Conservation (phyloP, 495 filamentous ascomycete species). For the Clavariopsis aquatica region DNA sequence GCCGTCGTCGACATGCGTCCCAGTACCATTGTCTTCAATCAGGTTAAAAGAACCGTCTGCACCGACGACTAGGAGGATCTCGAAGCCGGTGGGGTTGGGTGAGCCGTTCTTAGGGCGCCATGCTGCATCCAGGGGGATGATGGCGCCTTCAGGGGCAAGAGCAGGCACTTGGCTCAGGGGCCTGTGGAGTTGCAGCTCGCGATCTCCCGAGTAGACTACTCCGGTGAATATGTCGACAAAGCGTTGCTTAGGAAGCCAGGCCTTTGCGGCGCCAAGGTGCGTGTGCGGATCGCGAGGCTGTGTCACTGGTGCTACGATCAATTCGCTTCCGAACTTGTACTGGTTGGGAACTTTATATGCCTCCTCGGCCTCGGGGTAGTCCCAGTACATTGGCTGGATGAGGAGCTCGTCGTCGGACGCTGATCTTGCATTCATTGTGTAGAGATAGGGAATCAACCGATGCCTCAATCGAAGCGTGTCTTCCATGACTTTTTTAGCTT, state of each 20-base stretch:
- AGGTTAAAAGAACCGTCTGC: constrained; percentile 52
- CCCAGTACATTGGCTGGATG: constrained; percentile 63
- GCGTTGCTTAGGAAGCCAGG: constrained; percentile 55
- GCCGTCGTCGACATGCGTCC: constrained; percentile 32
- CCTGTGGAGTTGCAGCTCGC: constrained; percentile 52
- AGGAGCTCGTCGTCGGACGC: constrained; percentile 51
- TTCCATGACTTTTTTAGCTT: constrained; percentile 49
- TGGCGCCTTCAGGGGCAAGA: constrained; percentile 56
- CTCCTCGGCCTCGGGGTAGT: constrained; percentile 49
- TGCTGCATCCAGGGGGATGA: constrained; percentile 53
- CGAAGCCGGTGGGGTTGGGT: constrained; percentile 45
- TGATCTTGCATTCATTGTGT: constrained; percentile 56
- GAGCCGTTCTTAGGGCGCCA: constrained; percentile 48
- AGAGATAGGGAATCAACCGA: constrained; percentile 58
- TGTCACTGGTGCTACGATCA: constrained; percentile 58
- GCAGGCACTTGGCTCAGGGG: constrained; percentile 51
- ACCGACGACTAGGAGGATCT: constrained; percentile 56
- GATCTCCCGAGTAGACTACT: constrained; percentile 55
- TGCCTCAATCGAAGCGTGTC: constrained; percentile 54
- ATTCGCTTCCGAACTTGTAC: constrained; percentile 55
- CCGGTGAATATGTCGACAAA: constrained; percentile 57
- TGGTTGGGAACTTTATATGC: constrained; percentile 57
- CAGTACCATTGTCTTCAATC: constrained; percentile 43
- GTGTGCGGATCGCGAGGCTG: constrained; percentile 47
- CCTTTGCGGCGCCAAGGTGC: constrained; percentile 45